Evolutionary conservation across 1,284 basidiomycete genomes (phyloP).

Genomic region (Ceratobasidium sp.): DNA sequence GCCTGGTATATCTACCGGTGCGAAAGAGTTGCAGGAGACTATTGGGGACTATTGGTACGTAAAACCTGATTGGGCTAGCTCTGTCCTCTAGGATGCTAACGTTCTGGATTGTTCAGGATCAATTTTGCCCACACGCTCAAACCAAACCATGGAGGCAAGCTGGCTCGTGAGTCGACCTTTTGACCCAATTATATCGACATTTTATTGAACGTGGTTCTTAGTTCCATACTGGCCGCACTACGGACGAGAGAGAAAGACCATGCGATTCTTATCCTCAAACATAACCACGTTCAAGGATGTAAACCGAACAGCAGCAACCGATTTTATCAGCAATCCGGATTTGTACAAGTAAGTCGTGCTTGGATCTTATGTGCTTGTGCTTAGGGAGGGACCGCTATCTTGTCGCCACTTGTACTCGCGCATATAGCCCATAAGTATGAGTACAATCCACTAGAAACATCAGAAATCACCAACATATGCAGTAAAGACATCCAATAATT

Average conservation of each 20-base stretch:
- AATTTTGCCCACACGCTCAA: conserved; percentile 25
- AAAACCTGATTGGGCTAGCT: neutral
- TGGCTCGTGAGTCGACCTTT: neutral
- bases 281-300: conserved; percentile 17
- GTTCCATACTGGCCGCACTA: conserved; percentile 2
- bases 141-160: neutral
- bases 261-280: conserved; percentile 6
- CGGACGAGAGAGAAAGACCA: neutral
- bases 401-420: neutral
- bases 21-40: neutral
- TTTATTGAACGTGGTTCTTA: neutral
- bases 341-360: conserved; percentile 23
- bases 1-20: neutral
- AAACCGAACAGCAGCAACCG: conserved; percentile 10
- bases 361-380: no score
- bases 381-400: no score
- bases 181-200: neutral
- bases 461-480: no score
- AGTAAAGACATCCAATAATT: no score
- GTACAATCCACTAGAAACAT: no score
- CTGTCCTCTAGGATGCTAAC: neutral
- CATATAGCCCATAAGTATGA: neutral
- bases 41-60: conserved; percentile 30
- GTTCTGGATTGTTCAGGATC: neutral
- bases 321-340: conserved; percentile 17